Base-by-base conservation (phyloP, 306 rosid genomes). In the Senna tora region DNA sequence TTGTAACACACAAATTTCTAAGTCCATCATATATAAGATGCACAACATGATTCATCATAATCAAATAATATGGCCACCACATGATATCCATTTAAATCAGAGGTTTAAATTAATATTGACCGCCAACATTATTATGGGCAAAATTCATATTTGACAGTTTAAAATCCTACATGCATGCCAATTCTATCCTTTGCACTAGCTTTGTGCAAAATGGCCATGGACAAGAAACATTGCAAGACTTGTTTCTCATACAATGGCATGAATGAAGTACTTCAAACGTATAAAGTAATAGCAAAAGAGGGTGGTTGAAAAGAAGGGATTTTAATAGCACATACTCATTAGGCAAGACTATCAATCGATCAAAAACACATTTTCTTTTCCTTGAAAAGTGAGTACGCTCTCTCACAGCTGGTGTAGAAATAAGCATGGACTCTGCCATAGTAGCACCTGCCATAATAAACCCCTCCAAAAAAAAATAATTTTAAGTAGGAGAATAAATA, bases 311-410 rank as follows among this genome's bases (percentile, higher is more conserved):
- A 81, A 77, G 64, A 34, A 69, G 57, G 50, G 15, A 6, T 9
- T 12, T 11, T 43, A 42, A 39, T 42, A 76, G 25, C 71, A 79
- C 98, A 54, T 91, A 91, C 96, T 81, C 67, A 50, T 72, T 80
- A 54, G 92, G 73, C 76, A 91, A 78, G 66, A 91, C 71, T 19
- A 38, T 22, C 54, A 39, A 28, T 67, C 77, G 72, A 75, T 94
- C 97, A 68, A 87, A 5, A 65, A 72, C 42, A 56, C 65, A 45
- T 83, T 85, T 91, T 79, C 97, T 87, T 85, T 89, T 89, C 79
- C 74, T 86, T 38, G 87, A 79, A 71, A 68, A 55, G 58, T 36
- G 60, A 33, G 82, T 73, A 42, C 32, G 64, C 67, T 85, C 90
- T 64, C 65, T 86, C 14, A 51, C 61, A 66, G 84, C 77, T 58